phyloP scores from a whole-genome alignment of 495 filamentous ascomycete genomes.

The Xylaria bambusicola region DNA sequence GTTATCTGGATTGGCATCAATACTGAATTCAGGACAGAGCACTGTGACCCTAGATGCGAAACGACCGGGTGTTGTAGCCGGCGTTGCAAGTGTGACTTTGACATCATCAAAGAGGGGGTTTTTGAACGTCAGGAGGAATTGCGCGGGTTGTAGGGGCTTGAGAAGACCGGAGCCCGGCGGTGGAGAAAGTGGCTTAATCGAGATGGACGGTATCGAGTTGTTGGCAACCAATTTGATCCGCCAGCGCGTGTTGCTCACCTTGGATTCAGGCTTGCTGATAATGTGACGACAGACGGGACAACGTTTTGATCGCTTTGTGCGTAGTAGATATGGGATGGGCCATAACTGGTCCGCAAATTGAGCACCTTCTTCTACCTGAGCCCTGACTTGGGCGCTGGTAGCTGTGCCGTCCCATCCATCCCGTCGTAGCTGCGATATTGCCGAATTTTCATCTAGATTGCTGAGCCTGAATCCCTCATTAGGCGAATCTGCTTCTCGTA shows the following conservation, averaged over 20 bases:
- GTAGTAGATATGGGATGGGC: slow-evolving; percentile 76
- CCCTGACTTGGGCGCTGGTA: slow-evolving; percentile 32
- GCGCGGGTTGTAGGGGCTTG: slow-evolving; percentile 66
- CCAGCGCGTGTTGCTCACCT: slow-evolving; percentile 81
- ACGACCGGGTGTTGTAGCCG: slow-evolving; percentile 74
- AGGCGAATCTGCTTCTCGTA: slow-evolving; percentile 73
- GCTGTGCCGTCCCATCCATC: slow-evolving; percentile 47
- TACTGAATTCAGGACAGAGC: slow-evolving; percentile 90
- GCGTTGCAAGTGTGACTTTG: slow-evolving; percentile 83
- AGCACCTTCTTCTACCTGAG: slow-evolving; percentile 51
- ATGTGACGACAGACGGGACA: slow-evolving; percentile 93
- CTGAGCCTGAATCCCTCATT: slow-evolving; percentile 68
- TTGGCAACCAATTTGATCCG: slow-evolving; percentile 85
- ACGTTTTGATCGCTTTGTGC: slow-evolving; percentile 90
- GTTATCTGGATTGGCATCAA: slow-evolving; percentile 91
- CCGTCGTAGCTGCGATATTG: slow-evolving; percentile 46
- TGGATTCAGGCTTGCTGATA: slow-evolving; percentile 90
- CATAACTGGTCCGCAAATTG: slow-evolving; percentile 68
- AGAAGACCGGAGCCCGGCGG: slow-evolving; percentile 46
- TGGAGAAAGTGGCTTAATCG: slow-evolving; percentile 64
- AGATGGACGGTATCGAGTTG: slow-evolving; percentile 83
- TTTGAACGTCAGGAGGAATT: slow-evolving; percentile 83
- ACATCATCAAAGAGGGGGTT: slow-evolving; percentile 94
- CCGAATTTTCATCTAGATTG: slow-evolving; percentile 51
- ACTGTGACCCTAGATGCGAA: slow-evolving; percentile 83